Evolutionary conservation across 495 filamentous ascomycete species (phyloP).

Genomic region (Ramalina peruviana): DNA sequence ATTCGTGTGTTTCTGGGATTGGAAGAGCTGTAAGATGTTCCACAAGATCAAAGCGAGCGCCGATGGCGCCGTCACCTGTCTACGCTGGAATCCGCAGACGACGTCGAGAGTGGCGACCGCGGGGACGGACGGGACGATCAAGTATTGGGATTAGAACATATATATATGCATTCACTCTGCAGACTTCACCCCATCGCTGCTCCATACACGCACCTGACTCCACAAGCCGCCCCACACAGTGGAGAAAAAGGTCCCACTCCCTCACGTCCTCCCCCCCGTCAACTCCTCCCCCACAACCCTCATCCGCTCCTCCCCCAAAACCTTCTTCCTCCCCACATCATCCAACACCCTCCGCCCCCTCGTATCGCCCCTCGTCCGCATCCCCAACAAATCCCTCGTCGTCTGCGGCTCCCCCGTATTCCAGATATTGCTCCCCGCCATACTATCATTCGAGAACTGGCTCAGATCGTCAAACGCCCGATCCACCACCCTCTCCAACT

Average conservation of each 20-base stretch:
- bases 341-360: constrained; percentile 23
- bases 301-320: constrained; percentile 40
- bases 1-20: constrained; percentile 94
- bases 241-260: background rate
- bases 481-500: constrained; percentile 48
- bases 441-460: constrained; percentile 32
- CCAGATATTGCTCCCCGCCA: constrained; percentile 42
- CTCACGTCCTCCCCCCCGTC: constrained; percentile 49
- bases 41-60: constrained; percentile 72
- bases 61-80: constrained; percentile 60
- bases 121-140: constrained; percentile 75
- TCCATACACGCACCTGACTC: background rate
- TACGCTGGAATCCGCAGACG: constrained; percentile 92
- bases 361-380: constrained; percentile 13
- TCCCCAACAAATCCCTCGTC: constrained; percentile 31
- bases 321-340: constrained; percentile 17
- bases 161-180: background rate
- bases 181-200: background rate
- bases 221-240: too few species aligned
- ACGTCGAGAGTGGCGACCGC: constrained; percentile 86
- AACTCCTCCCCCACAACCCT: constrained; percentile 52
- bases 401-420: constrained; percentile 38
- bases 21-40: constrained; percentile 97
- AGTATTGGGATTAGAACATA: constrained; percentile 71
- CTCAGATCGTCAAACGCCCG: constrained; percentile 40